Evolutionary conservation across 225 moss, liverwort and hornwort species (phyloP), one percentile per base, ranked within the genome.

Genomic region (Marchantia paleacea): DNA sequence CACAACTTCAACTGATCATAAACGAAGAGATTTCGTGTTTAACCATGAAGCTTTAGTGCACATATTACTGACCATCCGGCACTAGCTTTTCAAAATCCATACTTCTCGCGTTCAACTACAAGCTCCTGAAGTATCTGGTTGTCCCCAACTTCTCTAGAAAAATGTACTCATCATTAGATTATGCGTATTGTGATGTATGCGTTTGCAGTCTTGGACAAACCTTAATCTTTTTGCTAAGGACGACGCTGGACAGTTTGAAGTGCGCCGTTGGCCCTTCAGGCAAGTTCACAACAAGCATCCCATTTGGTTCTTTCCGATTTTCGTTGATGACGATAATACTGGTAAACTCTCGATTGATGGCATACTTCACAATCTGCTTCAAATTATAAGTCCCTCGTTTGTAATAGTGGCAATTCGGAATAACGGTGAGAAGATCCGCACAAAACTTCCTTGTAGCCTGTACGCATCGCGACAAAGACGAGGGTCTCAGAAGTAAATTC

Each of bases 261-360:
- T 95, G 97, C 18, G 97, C 97, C 20, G 97, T 95, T 62, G 95
- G 97, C 26, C 97, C 97, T 75, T 92, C 97, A 0, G 97, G 97
- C 82, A 99, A 86, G 68, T 92, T 92, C 39, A 99, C 88, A 3
- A 99, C 85, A 28, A 95, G 89, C 84, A 95, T 82, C 52, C 90
- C 97, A 83, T 99, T 87, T 86, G 97, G 95, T 63, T 93, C 89
- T 83, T 90, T 94, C 70, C 93, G 92, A 82, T 99, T 94, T 89
- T 99, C 97, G 48, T 95, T 99, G 68, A 99, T 90, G 19, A 95
- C 95, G 62, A 99, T 78, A 79, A 99, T 94, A 12, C 92, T 90
- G 53, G 97, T 92, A 51, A 99, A 99, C 16, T 89, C 97, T 7
- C 95, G 92, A 83, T 99, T 99, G 8, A 87, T 86, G 0, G 95